A percentile compares a stretch with the other conserved stretches of the same genome.
phyloP scores from a whole-genome alignment of 2,329 filamentous ascomycete species.

The Xylaria sp. region DNA sequence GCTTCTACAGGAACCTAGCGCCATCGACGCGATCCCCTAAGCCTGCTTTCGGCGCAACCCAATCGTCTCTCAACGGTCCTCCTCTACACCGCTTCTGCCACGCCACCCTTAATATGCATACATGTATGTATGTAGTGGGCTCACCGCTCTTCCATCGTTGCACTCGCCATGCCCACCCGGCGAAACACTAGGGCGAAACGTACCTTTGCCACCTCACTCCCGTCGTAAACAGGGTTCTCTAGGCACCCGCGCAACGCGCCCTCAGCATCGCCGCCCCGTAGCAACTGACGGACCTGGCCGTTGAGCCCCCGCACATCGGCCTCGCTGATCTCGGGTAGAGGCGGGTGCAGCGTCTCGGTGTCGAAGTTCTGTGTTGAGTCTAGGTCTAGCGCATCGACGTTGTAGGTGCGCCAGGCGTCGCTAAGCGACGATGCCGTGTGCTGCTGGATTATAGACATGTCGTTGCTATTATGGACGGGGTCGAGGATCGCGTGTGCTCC shows the following conservation, averaged over 20 bases:
- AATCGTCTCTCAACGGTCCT: constrained; percentile 15
- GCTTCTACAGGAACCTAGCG: constrained; percentile 9
- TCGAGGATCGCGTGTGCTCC: constrained; percentile 2
- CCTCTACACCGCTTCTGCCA: constrained; percentile 29
- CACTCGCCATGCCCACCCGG: constrained; percentile 21
- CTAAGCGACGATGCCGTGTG: constrained; percentile 68
- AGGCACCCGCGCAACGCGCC: constrained; percentile 85
- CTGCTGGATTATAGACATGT: constrained; percentile 75
- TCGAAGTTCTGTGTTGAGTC: constrained; percentile 94
- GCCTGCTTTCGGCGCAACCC: constrained; percentile 23
- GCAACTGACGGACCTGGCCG: constrained; percentile 84
- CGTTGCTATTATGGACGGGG: constrained; percentile 2
- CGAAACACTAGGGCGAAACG: constrained; percentile 32
- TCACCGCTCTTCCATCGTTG: constrained; percentile 30
- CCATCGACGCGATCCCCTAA: constrained; percentile 36
- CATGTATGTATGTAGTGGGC: too few relatives aligned
- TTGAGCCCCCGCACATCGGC: constrained; percentile 81
- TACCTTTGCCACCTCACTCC: constrained; percentile 67
- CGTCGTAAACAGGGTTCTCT: constrained; percentile 83
- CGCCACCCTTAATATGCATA: constrained; percentile 21
- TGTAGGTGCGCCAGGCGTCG: constrained; percentile 86
- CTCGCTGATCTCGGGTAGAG: constrained; percentile 77
- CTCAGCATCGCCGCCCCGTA: constrained; percentile 86
- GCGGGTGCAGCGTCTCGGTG: constrained; percentile 81
- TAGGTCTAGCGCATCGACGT: constrained; percentile 90